Percentiles rank a stretch among this genome's conserved stretches.
phyloP scores from a whole-genome alignment of 768 basidiomycete species.

The Austroboletus eburneus region DNA sequence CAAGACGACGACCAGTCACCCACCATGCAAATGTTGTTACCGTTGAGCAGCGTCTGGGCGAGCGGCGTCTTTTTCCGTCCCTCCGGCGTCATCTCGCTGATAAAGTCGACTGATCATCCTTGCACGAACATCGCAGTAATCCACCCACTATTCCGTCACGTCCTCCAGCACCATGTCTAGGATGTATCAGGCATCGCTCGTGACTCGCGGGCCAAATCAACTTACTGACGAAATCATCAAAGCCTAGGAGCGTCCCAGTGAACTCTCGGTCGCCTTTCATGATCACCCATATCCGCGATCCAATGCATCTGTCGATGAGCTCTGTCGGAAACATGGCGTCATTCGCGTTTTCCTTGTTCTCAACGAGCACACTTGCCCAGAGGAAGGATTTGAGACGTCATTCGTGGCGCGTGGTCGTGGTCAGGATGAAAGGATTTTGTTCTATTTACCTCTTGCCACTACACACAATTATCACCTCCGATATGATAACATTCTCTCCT shows the following conservation, averaged over 20 bases:
- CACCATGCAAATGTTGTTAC: slow-evolving; percentile 97
- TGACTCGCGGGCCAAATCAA: slow-evolving; percentile 24
- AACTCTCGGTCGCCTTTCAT: slow-evolving; percentile 99
- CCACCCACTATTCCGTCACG: slow-evolving; percentile 88
- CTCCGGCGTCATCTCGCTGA: slow-evolving; percentile 81
- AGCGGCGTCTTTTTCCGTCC: slow-evolving; percentile 78
- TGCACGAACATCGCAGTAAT: neutral
- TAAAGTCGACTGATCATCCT: slow-evolving; percentile 1
- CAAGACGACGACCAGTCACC: slow-evolving; percentile 18
- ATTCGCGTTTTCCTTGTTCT: neutral
- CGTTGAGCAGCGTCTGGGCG: slow-evolving; percentile 85
- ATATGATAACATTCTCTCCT: slow-evolving; percentile 19
- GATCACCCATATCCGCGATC: slow-evolving; percentile 95
- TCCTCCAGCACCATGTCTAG: slow-evolving; percentile 94
- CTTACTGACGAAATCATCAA: slow-evolving; percentile 99
- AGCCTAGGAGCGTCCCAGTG: slow-evolving; percentile 89
- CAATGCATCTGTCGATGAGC: slow-evolving; percentile 95
- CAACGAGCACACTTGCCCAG: slow-evolving; percentile 49
- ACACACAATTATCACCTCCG: slow-evolving; percentile 17
- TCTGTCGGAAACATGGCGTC: slow-evolving; percentile 46
- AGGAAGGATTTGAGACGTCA: slow-evolving; percentile 95
- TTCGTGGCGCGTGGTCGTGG: slow-evolving; percentile 29
- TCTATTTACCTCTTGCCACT: slow-evolving; percentile 6
- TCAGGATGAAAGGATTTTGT: slow-evolving; percentile 2
- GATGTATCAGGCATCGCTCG: neutral